Evolutionary conservation across 768 basidiomycete genomes (phyloP), one percentile per base, ranked within the genome.

Genomic region (Suillus clintonianus): DNA sequence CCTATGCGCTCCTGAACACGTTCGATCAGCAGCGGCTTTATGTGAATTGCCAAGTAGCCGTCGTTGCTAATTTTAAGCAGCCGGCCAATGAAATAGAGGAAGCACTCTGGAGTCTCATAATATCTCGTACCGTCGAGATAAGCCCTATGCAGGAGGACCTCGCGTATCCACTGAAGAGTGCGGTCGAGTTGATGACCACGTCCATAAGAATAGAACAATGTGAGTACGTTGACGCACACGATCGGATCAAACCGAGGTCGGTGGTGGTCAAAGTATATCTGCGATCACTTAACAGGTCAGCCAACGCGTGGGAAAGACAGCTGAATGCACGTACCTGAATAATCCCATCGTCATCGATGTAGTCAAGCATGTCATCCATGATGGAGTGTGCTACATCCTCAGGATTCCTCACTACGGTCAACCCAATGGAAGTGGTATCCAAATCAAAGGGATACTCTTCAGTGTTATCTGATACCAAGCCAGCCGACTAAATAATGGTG

Each of bases 281-380:
- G 51, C 9, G 11, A 37, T 54, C 56, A 66, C 22, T 37, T 37
- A 36, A 22, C 39, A 60, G 45, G n/a, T 27, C 24, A 30, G 48
- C 27, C 34, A 56, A 56, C 17, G 42, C 4, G 41, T 43, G 34
- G 24, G 41, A 63, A 41, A 32, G 5, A 32, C 8, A 30, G 17
- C 36, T 57, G 27, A n/a, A 15, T 4, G 30, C 11, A 47, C 71
- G 51, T 68, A 80, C 83, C 75, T 82, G 78, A 42, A 84, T 76
- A 60, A 87, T 86, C 22, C 83, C 84, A 64, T 87, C 84, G 11
- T 73, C 67, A 59, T 83, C 79, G 9, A 79, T 67, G 62, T 83
- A 84, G 41, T 81, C 71, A 4, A 87, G 77, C 81, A 87, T 87
- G 61, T 87, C 84, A 67, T 87, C 81, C 79, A 88, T 82, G 11